Base-by-base conservation (phyloP, 768 basidiomycete species). In the Mycena galopus region DNA sequence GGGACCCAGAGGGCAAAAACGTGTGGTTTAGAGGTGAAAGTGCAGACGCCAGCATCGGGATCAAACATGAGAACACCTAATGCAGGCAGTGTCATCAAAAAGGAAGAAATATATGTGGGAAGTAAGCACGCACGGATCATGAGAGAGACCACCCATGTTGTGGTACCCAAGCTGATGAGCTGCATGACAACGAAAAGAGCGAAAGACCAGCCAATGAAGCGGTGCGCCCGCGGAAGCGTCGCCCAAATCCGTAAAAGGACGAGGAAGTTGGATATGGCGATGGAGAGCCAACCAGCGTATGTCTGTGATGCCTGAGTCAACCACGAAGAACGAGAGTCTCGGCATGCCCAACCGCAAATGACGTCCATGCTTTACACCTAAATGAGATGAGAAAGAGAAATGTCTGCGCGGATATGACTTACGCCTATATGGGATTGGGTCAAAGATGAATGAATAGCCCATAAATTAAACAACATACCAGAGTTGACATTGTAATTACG, bases 191-290 rank as follows among this genome's bases (percentile, higher is more conserved):
- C 21, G 30, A 73, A 82, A 33, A 83, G 73, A 0, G 35, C 16
- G 7, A 82, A 27, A 1, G 80, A 80, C 57, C 68, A 59, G 17
- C 73, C 1, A 51, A 81, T 65, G 53, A 82, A 37, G 4, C 65
- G 65, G 23, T 73, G 79, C 0, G 32, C 47, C 14, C 79, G 76
- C 37, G 79, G 79, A 75, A 82, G 80, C 30, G 79, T 71, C 19
- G 77, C 77, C 80, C 82, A 82, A 5, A 83, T 55, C 4, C 80
- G 82, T 33, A 83, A 77, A 27, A 82, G 70, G 17, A 82, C 70
- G 44, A 82, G 69, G 56, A 82, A 67, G 23, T 70, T 67, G 8
- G 65, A 62, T 35, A 70, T 66, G n/a, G 23, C 29, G 27, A 71
- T 71, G 2, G 73, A 63, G n/a, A 71, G 27, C 57, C 64, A 56